phyloP scores from a whole-genome alignment of 805 yeast species.

The Monosporozyma unispora region DNA sequence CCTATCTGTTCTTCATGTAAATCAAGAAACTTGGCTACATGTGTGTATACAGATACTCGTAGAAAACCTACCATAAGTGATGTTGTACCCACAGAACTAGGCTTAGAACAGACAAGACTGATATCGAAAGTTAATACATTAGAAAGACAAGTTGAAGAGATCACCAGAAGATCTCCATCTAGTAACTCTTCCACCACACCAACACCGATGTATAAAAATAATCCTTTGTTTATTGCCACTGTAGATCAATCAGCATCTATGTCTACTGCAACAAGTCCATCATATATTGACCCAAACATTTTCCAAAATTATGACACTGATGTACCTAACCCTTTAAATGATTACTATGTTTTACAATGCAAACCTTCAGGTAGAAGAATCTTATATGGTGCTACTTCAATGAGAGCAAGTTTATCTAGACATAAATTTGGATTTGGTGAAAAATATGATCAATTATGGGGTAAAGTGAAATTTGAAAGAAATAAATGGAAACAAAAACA shows the following conservation, averaged over 20 bases:
- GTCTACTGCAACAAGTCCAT: background rate
- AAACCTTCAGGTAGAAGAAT: constrained; percentile 19
- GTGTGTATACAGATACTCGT: no score
- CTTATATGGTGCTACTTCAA: constrained; percentile 26
- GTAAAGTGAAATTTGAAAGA: constrained; percentile 20
- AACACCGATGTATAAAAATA: background rate
- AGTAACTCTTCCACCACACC: background rate
- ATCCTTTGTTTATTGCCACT: background rate
- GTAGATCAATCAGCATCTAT: background rate
- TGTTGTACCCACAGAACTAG: no score
- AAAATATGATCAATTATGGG: constrained; percentile 18
- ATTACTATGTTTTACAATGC: constrained; percentile 10
- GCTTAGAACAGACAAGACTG: no score
- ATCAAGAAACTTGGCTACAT: constrained; percentile 11
- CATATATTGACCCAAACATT: background rate
- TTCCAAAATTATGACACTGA: background rate
- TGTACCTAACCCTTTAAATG: constrained; percentile 9
- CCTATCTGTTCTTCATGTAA: constrained; percentile 25
- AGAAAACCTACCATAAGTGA: no score
- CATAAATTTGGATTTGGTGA: constrained; percentile 13
- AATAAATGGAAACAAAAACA: constrained; percentile 14
- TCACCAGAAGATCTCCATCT: background rate
- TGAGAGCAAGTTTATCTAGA: constrained; percentile 12
- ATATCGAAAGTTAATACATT: background rate
- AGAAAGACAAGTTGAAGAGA: background rate